These are phyloP conservation scores for Globisporangium perplexum DNA, from an alignment of 352 stramenopile genomes.

Conservation along the genomic window DNA sequence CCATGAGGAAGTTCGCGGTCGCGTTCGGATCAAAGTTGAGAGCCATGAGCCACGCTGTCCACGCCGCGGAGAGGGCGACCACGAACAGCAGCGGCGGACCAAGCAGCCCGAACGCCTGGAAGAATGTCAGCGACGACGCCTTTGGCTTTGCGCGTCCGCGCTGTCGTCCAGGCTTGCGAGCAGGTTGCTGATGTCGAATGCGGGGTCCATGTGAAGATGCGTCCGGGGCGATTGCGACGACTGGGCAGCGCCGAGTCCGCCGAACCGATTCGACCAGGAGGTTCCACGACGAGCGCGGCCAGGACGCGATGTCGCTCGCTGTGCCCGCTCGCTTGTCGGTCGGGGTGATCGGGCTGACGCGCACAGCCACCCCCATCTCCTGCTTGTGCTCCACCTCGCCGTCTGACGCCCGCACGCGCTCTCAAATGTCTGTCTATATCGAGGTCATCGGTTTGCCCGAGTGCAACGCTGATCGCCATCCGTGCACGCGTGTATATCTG, in stretches of 20 bases:
- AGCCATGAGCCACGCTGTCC: conserved; percentile 27
- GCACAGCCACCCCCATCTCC: neutral
- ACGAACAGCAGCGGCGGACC: conserved; percentile 1
- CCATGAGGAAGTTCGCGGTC: conserved; percentile 31
- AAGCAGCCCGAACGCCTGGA: conserved; percentile 3
- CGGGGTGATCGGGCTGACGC: neutral
- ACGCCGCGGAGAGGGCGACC: conserved; percentile 17
- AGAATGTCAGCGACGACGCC: too few relatives aligned
- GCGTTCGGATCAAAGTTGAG: conserved; percentile 21
- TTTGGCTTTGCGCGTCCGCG: too few relatives aligned
- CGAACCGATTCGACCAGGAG: neutral
- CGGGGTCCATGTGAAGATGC: neutral
- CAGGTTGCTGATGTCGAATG: neutral
- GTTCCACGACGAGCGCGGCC: neutral
- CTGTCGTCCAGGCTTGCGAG: too few relatives aligned
- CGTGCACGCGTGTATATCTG: too few relatives aligned
- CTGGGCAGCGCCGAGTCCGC: too few relatives aligned
- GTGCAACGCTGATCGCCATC: too few relatives aligned
- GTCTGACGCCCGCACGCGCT: too few relatives aligned
- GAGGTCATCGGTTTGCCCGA: too few relatives aligned
- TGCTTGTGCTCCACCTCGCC: too few relatives aligned
- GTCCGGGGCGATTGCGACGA: neutral
- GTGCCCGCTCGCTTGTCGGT: too few relatives aligned
- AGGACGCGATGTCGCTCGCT: too few relatives aligned
- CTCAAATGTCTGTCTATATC: too few relatives aligned